These are phyloP conservation scores for Suillus alpinus DNA, from an alignment of 768 basidiomycete genomes.

Conservation along the genomic window DNA sequence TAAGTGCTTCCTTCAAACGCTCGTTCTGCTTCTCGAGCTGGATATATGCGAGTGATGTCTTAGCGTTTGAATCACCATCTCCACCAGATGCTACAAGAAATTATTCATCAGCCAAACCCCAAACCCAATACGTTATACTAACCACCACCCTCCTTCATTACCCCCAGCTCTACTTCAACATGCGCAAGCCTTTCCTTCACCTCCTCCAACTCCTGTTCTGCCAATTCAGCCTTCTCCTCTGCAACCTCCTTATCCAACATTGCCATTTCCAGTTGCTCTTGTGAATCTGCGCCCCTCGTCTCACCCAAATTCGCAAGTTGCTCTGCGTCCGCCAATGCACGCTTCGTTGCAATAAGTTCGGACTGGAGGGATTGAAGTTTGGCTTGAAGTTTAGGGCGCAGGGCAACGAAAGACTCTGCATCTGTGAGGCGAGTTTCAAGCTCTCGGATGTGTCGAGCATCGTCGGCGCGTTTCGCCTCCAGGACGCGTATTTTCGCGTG, in stretches of 20 bases:
- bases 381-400: conserved; percentile 88
- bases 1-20: conserved; percentile 89
- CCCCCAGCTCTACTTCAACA: conserved; percentile 79
- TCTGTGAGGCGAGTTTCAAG: conserved; percentile 84
- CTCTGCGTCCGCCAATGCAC: conserved; percentile 73
- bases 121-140: conserved; percentile 2
- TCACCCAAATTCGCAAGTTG: conserved; percentile 75
- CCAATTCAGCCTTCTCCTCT: conserved; percentile 84
- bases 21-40: conserved; percentile 98
- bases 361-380: conserved; percentile 81
- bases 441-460: conserved; percentile 78
- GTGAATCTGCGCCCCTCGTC: conserved; percentile 66
- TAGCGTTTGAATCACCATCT: conserved; percentile 35
- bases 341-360: conserved; percentile 72
- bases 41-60: conserved; percentile 64
- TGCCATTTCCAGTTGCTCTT: conserved; percentile 92
- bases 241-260: conserved; percentile 97
- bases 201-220: conserved; percentile 75
- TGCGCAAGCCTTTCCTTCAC: conserved; percentile 75
- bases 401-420: conserved; percentile 76
- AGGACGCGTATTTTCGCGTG: conserved; percentile 80
- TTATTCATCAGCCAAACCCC: conserved; percentile 6
- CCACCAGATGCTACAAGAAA: conserved; percentile 20
- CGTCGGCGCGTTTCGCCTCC: conserved; percentile 85
- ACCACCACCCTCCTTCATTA: conserved; percentile 61